A percentile compares a stretch with the other conserved stretches of the same genome.
These are phyloP conservation scores for Alternaria incomplexa DNA, from an alignment of 2,329 filamentous ascomycete species.

Conservation along the genomic window DNA sequence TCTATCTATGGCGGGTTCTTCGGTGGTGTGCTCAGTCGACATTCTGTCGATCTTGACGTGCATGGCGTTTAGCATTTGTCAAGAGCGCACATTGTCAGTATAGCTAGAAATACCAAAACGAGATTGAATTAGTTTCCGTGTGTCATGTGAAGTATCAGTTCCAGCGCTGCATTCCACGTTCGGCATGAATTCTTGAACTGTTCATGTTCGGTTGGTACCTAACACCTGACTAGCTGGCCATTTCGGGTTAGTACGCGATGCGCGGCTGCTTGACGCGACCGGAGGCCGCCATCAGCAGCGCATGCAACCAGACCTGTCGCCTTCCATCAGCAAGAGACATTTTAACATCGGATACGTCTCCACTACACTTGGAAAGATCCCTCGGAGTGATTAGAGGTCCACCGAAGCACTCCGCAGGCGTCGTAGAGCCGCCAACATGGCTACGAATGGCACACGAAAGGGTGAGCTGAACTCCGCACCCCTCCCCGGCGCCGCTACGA, in stretches of 20 bases:
- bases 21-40: not conserved
- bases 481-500: constrained; percentile 18
- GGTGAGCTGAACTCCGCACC: constrained; percentile 32
- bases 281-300: constrained; percentile 10
- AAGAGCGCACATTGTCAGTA: not conserved
- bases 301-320: constrained; percentile 15
- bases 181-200: not conserved
- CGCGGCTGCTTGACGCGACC: constrained; percentile 15
- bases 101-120: not conserved
- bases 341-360: constrained; percentile 11
- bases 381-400: not conserved
- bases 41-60: not conserved
- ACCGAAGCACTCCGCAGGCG: constrained; percentile 48
- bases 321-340: constrained; percentile 24
- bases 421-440: constrained; percentile 29
- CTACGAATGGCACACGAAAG: constrained; percentile 48
- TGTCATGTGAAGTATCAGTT: not conserved
- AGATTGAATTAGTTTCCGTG: not conserved
- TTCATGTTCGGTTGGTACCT: not conserved
- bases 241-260: constrained; percentile 13
- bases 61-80: not conserved
- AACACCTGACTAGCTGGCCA: not conserved
- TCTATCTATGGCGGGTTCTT: not conserved
- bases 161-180: not conserved
- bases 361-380: not conserved